Conservation (phyloP, 371 early-diverging fungal species). For the Mortierella sp. region DNA sequence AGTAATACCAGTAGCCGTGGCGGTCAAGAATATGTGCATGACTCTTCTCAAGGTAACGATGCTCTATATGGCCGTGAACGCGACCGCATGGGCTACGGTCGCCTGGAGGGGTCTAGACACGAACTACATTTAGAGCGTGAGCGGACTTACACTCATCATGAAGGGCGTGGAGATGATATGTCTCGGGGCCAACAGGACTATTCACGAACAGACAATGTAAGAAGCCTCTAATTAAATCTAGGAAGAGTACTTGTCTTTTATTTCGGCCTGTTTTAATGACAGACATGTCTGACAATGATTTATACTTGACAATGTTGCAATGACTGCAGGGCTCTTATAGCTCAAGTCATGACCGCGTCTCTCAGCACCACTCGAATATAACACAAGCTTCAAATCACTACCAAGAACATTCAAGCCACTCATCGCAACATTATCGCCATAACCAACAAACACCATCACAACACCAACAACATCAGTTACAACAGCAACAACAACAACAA, state of each 20-base stretch:
- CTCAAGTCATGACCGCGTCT: slow-evolving; percentile 18
- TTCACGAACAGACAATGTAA: slow-evolving; percentile 33
- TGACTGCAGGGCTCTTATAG: slow-evolving; percentile 21
- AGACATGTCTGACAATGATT: neutral
- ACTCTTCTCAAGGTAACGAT: slow-evolving; percentile 12
- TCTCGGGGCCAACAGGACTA: slow-evolving; percentile 26
- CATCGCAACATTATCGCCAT: slow-evolving; percentile 12
- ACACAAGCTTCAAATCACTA: slow-evolving; percentile 2
- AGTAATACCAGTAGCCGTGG: slow-evolving; percentile 8
- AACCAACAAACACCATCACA: slow-evolving; percentile 12
- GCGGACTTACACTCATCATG: slow-evolving; percentile 19
- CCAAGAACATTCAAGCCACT: slow-evolving; percentile 9
- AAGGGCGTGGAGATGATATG: slow-evolving; percentile 27
- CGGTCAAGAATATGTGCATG: slow-evolving; percentile 24
- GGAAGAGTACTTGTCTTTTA: neutral
- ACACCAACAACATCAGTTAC: slow-evolving; percentile 13
- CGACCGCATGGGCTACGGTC: slow-evolving; percentile 11
- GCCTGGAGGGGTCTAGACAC: slow-evolving; percentile 11
- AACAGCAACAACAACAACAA: slow-evolving; percentile 17
- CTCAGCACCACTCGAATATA: slow-evolving; percentile 14
- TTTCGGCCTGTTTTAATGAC: neutral
- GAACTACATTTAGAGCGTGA: slow-evolving; percentile 21
- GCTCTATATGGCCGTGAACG: slow-evolving; percentile 19
- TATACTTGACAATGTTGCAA: neutral
- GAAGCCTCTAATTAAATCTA: neutral